phyloP scores from a whole-genome alignment of 2,329 filamentous ascomycete genomes.

The Cryphonectria carpinicola region DNA sequence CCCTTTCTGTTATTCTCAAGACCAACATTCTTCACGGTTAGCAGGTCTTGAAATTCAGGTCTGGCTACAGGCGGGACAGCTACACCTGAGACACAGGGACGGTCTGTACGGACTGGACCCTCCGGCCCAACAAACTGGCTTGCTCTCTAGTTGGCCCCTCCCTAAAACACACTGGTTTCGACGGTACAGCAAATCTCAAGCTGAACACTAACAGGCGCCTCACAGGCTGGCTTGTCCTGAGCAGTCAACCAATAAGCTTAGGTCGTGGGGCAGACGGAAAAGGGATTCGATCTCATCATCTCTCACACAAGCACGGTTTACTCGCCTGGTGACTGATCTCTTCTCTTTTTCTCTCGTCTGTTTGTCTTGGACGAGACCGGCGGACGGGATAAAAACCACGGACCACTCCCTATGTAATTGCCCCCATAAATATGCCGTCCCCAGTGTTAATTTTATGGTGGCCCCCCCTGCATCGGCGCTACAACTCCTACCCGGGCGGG shows the following conservation, averaged over 20 bases:
- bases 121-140: background rate
- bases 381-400: background rate
- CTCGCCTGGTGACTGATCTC: background rate
- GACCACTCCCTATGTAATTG: background rate
- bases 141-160: background rate
- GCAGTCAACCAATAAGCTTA: background rate
- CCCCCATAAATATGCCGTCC: background rate
- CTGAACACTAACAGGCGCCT: background rate
- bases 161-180: background rate
- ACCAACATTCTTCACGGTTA: background rate
- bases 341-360: background rate
- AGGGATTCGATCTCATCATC: background rate
- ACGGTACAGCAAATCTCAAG: background rate
- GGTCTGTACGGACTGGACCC: background rate
- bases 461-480: background rate
- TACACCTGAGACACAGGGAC: background rate
- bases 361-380: background rate
- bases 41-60: background rate
- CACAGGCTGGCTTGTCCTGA: background rate
- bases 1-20: background rate
- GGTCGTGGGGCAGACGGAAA: background rate
- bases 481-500: background rate
- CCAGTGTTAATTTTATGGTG: background rate
- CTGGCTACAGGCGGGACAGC: background rate
- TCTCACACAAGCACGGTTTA: background rate